Percentiles rank a stretch among this genome's conserved stretches.
These are phyloP conservation scores for Bonia amplexicaulis DNA, from an alignment of 176 grass and related monocot genomes.

Conservation along the genomic window DNA sequence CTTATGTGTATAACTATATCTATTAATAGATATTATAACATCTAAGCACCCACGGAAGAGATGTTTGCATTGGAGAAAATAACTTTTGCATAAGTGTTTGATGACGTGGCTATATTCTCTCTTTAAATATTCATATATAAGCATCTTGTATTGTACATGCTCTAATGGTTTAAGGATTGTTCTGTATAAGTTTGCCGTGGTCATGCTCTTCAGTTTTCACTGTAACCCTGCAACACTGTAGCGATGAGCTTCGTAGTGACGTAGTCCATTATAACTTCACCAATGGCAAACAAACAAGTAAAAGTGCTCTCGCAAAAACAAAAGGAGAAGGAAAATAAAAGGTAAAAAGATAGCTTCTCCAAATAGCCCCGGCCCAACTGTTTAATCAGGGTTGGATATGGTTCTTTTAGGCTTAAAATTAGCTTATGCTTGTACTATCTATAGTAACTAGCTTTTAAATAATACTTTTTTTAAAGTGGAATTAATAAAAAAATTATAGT, in stretches of 20 bases:
- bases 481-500: too few relatives aligned
- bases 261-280: not conserved
- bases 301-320: not conserved
- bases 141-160: too few relatives aligned
- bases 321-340: not conserved
- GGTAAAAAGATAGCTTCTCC: not conserved
- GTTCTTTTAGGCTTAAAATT: too few relatives aligned
- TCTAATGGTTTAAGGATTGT: not conserved
- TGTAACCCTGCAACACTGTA: not conserved
- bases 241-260: not conserved
- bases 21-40: too few relatives aligned
- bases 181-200: not conserved
- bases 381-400: not conserved
- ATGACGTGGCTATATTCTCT: too few relatives aligned
- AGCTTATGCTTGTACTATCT: too few relatives aligned
- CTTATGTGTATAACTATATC: too few relatives aligned
- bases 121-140: too few relatives aligned
- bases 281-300: not conserved
- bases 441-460: too few relatives aligned
- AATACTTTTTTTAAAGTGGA: accelerated
- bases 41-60: too few relatives aligned
- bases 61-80: too few relatives aligned
- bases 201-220: not conserved
- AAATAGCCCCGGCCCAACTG: not conserved
- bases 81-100: too few relatives aligned